These are phyloP conservation scores for Phytophthora multivora DNA, from an alignment of 352 stramenopile genomes.

Conservation along the genomic window DNA sequence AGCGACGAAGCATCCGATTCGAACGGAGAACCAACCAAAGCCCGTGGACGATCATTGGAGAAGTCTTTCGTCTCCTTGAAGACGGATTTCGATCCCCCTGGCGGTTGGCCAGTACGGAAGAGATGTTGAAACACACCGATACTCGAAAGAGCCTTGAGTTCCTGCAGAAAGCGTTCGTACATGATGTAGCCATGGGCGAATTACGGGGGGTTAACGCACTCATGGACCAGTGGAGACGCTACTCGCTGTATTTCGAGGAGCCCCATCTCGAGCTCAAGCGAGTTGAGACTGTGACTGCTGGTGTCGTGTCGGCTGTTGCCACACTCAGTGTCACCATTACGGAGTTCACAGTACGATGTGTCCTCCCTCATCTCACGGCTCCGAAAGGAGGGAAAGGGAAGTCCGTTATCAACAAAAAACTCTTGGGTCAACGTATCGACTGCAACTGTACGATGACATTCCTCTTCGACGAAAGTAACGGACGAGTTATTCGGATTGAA, in stretches of 20 bases:
- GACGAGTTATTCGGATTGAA: constrained; percentile 10
- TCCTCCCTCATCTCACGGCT: constrained; percentile 10
- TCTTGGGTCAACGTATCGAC: constrained; percentile 11
- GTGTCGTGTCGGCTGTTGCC: constrained; percentile 12
- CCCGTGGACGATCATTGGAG: constrained; percentile 20
- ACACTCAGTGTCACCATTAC: constrained; percentile 16
- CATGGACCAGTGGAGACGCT: constrained; percentile 26
- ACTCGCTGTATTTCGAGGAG: constrained; percentile 25
- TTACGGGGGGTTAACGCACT: constrained; percentile 14
- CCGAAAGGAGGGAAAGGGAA: constrained; percentile 1
- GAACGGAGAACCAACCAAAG: constrained; percentile 14
- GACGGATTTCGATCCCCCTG: constrained; percentile 18
- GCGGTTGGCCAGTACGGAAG: constrained; percentile 7
- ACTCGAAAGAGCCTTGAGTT: constrained; percentile 4
- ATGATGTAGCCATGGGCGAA: constrained; percentile 13
- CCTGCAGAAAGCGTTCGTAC: constrained; percentile 13
- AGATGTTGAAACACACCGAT: constrained; percentile 14
- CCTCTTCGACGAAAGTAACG: constrained; percentile 9
- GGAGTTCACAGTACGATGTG: constrained; percentile 8
- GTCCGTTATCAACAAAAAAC: background rate
- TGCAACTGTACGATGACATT: constrained; percentile 19
- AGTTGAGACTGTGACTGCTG: constrained; percentile 4
- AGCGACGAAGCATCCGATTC: constrained; percentile 6
- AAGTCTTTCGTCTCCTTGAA: constrained; percentile 22
- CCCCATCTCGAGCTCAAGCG: constrained; percentile 11